Conservation (phyloP, 2,329 filamentous ascomycete genomes). For the Tolypocladium album region DNA sequence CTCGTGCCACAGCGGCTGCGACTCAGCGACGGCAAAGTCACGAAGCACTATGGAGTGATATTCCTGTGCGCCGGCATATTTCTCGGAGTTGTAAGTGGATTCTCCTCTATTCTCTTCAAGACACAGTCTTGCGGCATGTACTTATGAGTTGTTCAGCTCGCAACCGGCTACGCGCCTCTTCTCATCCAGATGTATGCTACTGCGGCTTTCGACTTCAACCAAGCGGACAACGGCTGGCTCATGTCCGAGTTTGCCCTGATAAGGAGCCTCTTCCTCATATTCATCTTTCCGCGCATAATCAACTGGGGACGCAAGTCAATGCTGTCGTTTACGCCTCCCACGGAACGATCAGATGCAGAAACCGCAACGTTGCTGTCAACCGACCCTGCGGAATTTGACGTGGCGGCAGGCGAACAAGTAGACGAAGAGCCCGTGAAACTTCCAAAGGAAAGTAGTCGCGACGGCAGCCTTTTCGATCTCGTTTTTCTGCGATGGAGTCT, state of each 20-base stretch:
- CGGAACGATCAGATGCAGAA: constrained; percentile 1
- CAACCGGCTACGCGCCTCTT: constrained; percentile 56
- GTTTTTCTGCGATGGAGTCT: constrained; percentile 57
- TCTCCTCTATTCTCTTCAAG: neutral
- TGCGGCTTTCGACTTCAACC: constrained; percentile 41
- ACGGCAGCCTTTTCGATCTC: constrained; percentile 52
- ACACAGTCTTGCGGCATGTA: neutral
- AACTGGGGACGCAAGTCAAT: constrained; percentile 23
- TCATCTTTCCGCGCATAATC: constrained; percentile 44
- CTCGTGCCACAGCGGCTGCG: constrained; percentile 47
- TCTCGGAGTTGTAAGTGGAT: constrained; percentile 43
- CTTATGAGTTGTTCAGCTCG: constrained; percentile 28
- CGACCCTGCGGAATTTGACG: constrained; percentile 28
- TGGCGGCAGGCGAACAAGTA: constrained; percentile 24
- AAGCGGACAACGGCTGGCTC: constrained; percentile 44
- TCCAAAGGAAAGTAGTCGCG: constrained; percentile 10
- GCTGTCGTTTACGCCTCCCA: neutral
- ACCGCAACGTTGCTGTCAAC: constrained; percentile 18
- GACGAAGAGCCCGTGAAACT: constrained; percentile 33
- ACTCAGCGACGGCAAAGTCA: constrained; percentile 35
- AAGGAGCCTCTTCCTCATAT: constrained; percentile 42
- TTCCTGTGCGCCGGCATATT: constrained; percentile 58
- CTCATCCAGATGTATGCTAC: constrained; percentile 51
- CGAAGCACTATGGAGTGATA: constrained; percentile 49
- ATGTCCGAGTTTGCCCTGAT: constrained; percentile 46